A percentile compares a stretch with the other conserved stretches of the same genome.
phyloP scores from a whole-genome alignment of 2,329 filamentous ascomycete species.

The Hypoxylon sp. region DNA sequence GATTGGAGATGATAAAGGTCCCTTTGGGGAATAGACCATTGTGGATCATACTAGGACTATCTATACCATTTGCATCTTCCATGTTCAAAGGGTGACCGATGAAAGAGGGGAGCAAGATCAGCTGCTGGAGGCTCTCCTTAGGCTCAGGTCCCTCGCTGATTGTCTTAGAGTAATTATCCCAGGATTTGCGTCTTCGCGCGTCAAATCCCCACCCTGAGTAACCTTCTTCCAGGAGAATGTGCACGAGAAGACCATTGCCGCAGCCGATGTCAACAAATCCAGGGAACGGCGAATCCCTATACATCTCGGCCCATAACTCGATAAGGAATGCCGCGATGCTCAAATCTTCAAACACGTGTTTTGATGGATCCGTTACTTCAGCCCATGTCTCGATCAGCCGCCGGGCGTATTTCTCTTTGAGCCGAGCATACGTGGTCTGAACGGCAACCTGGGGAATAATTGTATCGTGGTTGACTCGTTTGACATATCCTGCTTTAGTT shows the following conservation, averaged over 20 bases:
- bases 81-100: conserved; percentile 46
- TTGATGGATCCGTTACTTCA: conserved; percentile 86
- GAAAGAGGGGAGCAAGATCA: conserved; percentile 63
- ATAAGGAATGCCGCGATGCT: conserved; percentile 92
- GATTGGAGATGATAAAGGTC: conserved; percentile 96
- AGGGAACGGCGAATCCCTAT: conserved; percentile 72
- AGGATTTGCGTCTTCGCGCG: conserved; percentile 86
- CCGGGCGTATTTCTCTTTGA: conserved; percentile 85
- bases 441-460: conserved; percentile 81
- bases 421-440: conserved; percentile 82
- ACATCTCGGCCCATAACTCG: conserved; percentile 91
- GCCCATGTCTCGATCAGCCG: conserved; percentile 80
- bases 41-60: conserved; percentile 55
- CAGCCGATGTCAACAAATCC: conserved; percentile 97
- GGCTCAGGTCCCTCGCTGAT: conserved; percentile 31
- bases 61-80: conserved; percentile 34
- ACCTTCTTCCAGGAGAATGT: conserved; percentile 84
- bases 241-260: conserved; percentile 90
- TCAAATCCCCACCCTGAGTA: conserved; percentile 93
- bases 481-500: conserved; percentile 74
- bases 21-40: conserved; percentile 76
- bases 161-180: conserved; percentile 72
- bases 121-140: conserved; percentile 56
- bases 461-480: conserved; percentile 85
- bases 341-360: conserved; percentile 96